Evolutionary conservation across 768 basidiomycete genomes (phyloP), one percentile per base, ranked within the genome.

Genomic region (Albatrellus ellisii): DNA sequence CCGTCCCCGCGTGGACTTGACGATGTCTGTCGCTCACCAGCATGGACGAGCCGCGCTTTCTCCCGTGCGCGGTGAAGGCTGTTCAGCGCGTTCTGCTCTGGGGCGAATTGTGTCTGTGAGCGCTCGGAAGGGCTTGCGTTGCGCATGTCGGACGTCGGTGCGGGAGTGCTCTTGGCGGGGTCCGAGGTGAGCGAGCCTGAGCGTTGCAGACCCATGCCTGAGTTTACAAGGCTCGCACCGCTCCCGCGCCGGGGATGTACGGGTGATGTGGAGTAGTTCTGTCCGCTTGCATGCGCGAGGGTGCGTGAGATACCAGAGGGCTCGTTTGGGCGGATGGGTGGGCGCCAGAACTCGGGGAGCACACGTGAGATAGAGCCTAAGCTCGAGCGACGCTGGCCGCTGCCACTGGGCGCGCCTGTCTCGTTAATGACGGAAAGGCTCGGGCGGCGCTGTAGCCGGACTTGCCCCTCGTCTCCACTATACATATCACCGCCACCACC

Each of bases 1-100:
- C 8, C 44, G 46, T 9, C 44, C 37, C 27, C 48, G 42, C 47
- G 46, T 20, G 48, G 46, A 17, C 46, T 49, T 12, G 48, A 41
- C 4, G 46, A 49, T 14, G 48, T 42, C 12, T 39, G 37, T 14
- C 37, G 37, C 24, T 25, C 24, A n/a, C 24, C 37, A 21, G 25
- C 37, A 26, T 17, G 14, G 9, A 12, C 12, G 37, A 24, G 24
- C 7, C 34, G n/a, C 5, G 11, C 34, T 21, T 36, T 18, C 4
- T 15, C 15, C 1, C 34, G 34, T 7, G 34, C 34, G 18, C 34
- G 34, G 34, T 11, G 34, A 36, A 20, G 7, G 17, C 34, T 15
- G 34, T 36, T 21, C 34, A 36, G n/a, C 6, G 14, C 18, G n/a
- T n/a, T n/a, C n/a, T 12, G 15, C 34, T 36, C 34, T 1, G 34